Percentiles rank a stretch among this genome's conserved stretches.
phyloP scores from a whole-genome alignment of 1,284 basidiomycete genomes.

The Sanghuangporus weigelae region DNA sequence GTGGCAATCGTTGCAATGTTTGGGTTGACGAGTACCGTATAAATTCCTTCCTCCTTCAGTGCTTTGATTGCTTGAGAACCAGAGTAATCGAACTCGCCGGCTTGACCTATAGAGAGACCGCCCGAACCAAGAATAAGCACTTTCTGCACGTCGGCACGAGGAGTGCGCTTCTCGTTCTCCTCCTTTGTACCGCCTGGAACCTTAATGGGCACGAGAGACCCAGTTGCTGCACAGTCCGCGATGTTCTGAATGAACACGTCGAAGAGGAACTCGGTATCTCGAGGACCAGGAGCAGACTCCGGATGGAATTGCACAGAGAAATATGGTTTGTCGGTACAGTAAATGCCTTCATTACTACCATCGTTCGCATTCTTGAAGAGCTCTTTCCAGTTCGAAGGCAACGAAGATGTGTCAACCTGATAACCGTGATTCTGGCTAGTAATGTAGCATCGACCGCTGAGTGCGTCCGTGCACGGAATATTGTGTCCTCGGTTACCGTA shows the following conservation, averaged over 20 bases:
- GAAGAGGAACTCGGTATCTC: constrained; percentile 98
- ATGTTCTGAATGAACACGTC: constrained; percentile 95
- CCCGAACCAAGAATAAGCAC: constrained; percentile 98
- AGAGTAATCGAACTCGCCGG: constrained; percentile 99
- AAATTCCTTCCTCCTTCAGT: constrained; percentile 97
- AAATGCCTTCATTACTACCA: constrained; percentile 96
- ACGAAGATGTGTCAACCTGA: constrained; percentile 82
- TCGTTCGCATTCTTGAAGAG: constrained; percentile 98
- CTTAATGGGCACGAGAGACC: constrained; percentile 65
- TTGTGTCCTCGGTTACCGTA: constrained; percentile 99
- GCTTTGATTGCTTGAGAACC: constrained; percentile 99
- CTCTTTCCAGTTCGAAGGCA: constrained; percentile 88
- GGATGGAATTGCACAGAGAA: constrained; percentile 99
- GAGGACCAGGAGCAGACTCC: constrained; percentile 96
- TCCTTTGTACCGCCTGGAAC: constrained; percentile 87
- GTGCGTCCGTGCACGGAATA: constrained; percentile 93
- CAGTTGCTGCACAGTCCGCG: constrained; percentile 68
- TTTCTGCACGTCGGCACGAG: constrained; percentile 81
- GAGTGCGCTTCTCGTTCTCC: constrained; percentile 76
- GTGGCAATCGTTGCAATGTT: constrained; percentile 99
- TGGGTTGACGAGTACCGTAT: constrained; percentile 97
- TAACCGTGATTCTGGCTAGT: constrained; percentile 99
- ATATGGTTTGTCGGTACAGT: constrained; percentile 86
- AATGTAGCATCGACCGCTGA: constrained; percentile 97
- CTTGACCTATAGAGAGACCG: constrained; percentile 96